These are phyloP conservation scores for Rhodosporidiobolus odoratus DNA, from an alignment of 768 basidiomycete species.

Conservation along the genomic window DNA sequence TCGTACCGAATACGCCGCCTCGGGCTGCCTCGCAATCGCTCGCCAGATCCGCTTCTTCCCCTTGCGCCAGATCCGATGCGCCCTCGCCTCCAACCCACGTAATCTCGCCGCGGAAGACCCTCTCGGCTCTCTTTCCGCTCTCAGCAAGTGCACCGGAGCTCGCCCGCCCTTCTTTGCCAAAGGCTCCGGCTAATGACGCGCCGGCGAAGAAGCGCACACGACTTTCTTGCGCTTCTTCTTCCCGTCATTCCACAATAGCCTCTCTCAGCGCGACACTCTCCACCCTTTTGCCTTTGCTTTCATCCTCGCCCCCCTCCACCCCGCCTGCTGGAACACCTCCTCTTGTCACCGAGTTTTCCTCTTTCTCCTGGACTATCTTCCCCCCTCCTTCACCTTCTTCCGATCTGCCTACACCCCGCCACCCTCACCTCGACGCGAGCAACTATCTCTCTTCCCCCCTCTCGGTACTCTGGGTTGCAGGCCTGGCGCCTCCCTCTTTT, in stretches of 20 bases:
- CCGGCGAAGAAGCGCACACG: background rate
- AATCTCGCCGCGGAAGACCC: background rate
- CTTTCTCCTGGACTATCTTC: conserved; percentile 17
- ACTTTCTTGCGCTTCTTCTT: background rate
- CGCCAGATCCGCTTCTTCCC: background rate
- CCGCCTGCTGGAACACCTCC: background rate
- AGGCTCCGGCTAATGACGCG: background rate
- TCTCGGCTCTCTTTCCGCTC: fast-evolving
- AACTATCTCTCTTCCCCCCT: conserved; percentile 7
- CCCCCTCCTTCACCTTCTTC: conserved; percentile 16
- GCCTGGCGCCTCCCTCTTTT: background rate
- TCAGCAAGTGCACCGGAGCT: background rate
- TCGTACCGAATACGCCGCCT: background rate
- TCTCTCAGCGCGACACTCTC: background rate
- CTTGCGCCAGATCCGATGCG: background rate
- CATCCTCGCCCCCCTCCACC: background rate
- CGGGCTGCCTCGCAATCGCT: background rate
- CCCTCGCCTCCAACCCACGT: background rate
- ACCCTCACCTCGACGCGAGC: background rate
- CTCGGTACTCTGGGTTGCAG: conserved; percentile 17
- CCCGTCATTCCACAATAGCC: background rate
- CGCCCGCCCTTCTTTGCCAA: background rate
- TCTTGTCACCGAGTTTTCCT: background rate
- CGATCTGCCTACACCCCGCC: background rate
- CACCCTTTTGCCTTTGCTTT: background rate